Base-by-base conservation (phyloP, 1,284 basidiomycete species). In the Malassezia vespertilionis region DNA sequence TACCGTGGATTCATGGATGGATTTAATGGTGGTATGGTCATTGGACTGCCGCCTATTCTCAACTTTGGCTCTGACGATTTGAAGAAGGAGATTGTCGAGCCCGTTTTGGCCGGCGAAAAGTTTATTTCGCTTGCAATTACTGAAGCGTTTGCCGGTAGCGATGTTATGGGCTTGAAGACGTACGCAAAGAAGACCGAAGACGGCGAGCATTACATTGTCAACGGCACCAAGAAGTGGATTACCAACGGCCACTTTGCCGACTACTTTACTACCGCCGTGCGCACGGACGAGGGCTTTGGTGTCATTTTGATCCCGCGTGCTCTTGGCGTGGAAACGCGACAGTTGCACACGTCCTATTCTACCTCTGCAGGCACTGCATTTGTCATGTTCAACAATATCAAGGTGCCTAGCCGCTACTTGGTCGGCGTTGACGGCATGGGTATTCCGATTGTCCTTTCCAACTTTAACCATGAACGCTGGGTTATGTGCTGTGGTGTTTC, bases 141-240 rank as follows among this genome's bases (percentile, higher is more conserved):
- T n/a, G 83, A 86, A 71, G 87, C 90, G 0, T 86, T 85, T 60
- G 90, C 89, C 3, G 89, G 89, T 5, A 86, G 83, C 54, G 88
- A 91, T 65, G 86, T 95, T 23, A 71, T 72, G 45, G 72, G 73
- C 27, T 53, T 74, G 21, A 53, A 82, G 67, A 88, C 84, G 8
- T 83, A 80, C 4, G 90, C 90, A 8, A 79, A 76, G 37, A 84
- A 88, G 71, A 82, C 78, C 28, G 79, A 82, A 51, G 87, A 90
- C 63, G 87, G 86, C 28, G 73, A 84, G 57, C 70, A 71, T 56
- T 77, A 74, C 69, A 61, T 69, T 43, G 60, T 69, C 50, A 65
- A 68, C 49, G 67, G 67, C 33, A 69, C 67, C 50, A 70, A 70
- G 51, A 69, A 69, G 80, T 93, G 89, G 89, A 95, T 95, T 63